Base-by-base conservation (phyloP, 139 green algal species). In the Volvox reticuliferus region DNA sequence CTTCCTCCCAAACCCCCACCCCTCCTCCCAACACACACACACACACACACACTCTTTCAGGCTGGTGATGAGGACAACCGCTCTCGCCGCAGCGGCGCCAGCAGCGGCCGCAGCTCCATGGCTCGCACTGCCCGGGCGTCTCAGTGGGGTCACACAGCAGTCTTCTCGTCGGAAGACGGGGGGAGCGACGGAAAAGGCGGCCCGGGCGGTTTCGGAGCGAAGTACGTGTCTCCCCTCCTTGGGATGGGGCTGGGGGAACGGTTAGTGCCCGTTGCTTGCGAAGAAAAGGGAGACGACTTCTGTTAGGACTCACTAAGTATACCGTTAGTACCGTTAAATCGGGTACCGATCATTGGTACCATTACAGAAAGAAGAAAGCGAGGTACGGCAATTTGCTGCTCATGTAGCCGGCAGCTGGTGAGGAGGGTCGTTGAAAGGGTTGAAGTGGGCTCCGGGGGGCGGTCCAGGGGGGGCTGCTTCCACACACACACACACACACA, bases 131-230 rank as follows among this genome's bases (percentile, higher is more conserved):
- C 95, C 1, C 94, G 94, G 20, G 91, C 89, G 62, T 95, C 89
- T 68, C 93, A 96, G 69, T 99, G 97, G 97, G 92, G 94, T 32
- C 93, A 97, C 77, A 96, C 91, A 28, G 93, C 95, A 55, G 94
- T 99, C 24, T 99, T 99, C 93, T 97, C 94, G 24, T 93, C 94
- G 55, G 94, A 96, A 63, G 96, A 94, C n/a, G 93, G 92, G 28
- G 92, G 80, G 37, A 85, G 86, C 80, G 90, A 88, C 0, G 78
- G 50, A 32, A 61, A 30, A 0, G 77, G 33, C 14, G 65, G 44
- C 13, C 28, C n/a, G 1, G 36, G 36, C 2, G 71, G 71, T 28
- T 28, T 28, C 71, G 71, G 26, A 30, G 71, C 71, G 3, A 79
- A 79, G 71, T n/a, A n/a, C n/a, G n/a, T n/a, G n/a, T n/a, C n/a